phyloP scores from a whole-genome alignment of 73 alveolate genomes.

The Paramecium caudatum region DNA sequence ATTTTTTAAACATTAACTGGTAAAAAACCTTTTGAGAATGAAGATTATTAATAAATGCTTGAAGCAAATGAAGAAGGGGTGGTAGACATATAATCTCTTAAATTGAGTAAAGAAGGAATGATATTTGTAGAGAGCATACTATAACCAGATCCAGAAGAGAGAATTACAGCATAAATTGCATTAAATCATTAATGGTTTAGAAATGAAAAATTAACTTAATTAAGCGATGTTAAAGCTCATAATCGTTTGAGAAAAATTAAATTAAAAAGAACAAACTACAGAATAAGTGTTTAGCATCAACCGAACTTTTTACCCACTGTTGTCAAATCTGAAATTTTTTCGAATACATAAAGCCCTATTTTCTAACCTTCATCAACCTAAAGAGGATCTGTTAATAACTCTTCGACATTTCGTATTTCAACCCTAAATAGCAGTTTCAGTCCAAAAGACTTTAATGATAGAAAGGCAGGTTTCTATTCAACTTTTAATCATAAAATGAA shows the following conservation, averaged over 20 bases:
- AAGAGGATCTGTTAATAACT: slow-evolving; percentile 1
- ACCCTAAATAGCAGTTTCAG: slow-evolving; percentile 8
- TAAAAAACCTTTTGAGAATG: slow-evolving; percentile 33
- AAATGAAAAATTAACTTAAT: neutral
- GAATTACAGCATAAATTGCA: slow-evolving; percentile 25
- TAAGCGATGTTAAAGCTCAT: neutral
- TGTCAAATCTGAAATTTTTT: too few relatives aligned
- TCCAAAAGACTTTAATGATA: slow-evolving; percentile 11
- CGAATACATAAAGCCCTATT: too few relatives aligned
- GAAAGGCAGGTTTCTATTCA: too few relatives aligned
- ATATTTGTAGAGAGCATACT: neutral
- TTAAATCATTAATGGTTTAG: slow-evolving; percentile 40
- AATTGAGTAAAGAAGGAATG: neutral
- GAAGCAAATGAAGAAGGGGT: slow-evolving; percentile 19
- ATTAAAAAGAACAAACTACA: neutral
- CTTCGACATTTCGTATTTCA: neutral
- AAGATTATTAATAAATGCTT: neutral
- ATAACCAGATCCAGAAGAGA: slow-evolving; percentile 16
- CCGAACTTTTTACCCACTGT: neutral
- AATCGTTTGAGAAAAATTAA: neutral
- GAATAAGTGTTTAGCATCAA: neutral
- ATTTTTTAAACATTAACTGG: slow-evolving; percentile 56
- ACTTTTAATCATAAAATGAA: too few relatives aligned
- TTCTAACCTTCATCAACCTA: too few relatives aligned
- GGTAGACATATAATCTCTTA: neutral